A percentile compares a stretch with the other conserved stretches of the same genome.
These are phyloP conservation scores for Miamiensis avidus DNA, from an alignment of 169 alveolate genomes.

Conservation along the genomic window DNA sequence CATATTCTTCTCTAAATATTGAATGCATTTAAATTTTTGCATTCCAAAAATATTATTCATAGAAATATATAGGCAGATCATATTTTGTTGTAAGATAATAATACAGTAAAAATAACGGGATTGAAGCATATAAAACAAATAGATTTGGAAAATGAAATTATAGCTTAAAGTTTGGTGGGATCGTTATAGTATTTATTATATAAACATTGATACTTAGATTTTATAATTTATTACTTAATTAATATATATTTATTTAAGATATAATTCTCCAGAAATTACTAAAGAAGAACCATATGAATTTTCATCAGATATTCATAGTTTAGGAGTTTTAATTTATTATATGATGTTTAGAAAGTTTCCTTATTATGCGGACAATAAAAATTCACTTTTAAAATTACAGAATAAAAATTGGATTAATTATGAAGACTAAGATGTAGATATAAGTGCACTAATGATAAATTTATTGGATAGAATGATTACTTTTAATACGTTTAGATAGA, in stretches of 20 bases:
- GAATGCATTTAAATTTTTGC: neutral
- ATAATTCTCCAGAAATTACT: neutral
- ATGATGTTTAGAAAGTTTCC: neutral
- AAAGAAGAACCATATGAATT: neutral
- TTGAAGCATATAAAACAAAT: too few relatives aligned
- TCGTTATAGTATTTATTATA: neutral
- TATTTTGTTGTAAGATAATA: neutral
- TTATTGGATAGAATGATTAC: neutral
- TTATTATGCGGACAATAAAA: too few relatives aligned
- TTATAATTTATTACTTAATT: too few relatives aligned
- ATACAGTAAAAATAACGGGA: neutral
- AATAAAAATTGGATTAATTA: too few relatives aligned
- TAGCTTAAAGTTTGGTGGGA: neutral
- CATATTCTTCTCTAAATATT: too few relatives aligned
- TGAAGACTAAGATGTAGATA: neutral
- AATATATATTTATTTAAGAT: too few relatives aligned
- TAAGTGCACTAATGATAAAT: neutral
- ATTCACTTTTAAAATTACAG: too few relatives aligned
- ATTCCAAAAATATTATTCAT: neutral
- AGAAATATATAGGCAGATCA: neutral
- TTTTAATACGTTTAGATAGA: neutral
- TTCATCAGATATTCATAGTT: neutral
- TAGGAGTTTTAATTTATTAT: neutral
- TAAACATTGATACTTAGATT: too few relatives aligned
- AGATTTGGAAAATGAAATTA: neutral